A percentile compares a stretch with the other conserved stretches of the same genome.
These are phyloP conservation scores for Trichoderma parareesei DNA, from an alignment of 495 filamentous ascomycete species.

Conservation along the genomic window DNA sequence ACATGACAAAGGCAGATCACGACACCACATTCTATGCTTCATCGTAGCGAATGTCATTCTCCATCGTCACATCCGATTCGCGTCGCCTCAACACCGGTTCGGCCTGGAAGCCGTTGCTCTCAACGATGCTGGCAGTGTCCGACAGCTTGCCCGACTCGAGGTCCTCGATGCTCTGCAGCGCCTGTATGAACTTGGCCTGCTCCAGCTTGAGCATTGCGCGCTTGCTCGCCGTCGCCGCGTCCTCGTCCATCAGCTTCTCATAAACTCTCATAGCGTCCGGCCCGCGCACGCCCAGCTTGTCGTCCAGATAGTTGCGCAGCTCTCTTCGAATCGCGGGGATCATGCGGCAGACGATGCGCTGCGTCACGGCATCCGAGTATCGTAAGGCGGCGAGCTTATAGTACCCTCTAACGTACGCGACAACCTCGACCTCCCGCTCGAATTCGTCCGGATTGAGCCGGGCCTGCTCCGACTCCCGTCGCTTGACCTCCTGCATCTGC, in stretches of 20 bases:
- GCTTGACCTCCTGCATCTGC: constrained; percentile 18
- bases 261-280: constrained; percentile 20
- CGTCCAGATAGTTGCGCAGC: constrained; percentile 28
- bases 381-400: constrained; percentile 42
- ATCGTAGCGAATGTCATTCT: background rate
- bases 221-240: constrained; percentile 26
- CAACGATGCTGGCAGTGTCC: constrained; percentile 26
- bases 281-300: constrained; percentile 27
- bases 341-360: constrained; percentile 38
- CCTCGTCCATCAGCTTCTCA: constrained; percentile 37
- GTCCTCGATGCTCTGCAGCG: constrained; percentile 33
- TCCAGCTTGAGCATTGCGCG: constrained; percentile 29
- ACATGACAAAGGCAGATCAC: background rate
- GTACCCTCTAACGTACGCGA: constrained; percentile 43
- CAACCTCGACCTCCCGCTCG: constrained; percentile 37
- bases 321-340: constrained; percentile 26
- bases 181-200: constrained; percentile 30
- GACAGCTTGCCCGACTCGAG: constrained; percentile 16
- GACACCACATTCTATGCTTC: background rate
- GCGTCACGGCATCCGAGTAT: constrained; percentile 41
- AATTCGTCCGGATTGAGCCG: constrained; percentile 38
- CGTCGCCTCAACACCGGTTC: background rate
- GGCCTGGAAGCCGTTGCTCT: constrained; percentile 28
- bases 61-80: constrained; percentile 1
- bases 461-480: constrained; percentile 21